Base-by-base conservation (phyloP, 2,329 filamentous ascomycete species). In the Diatrype stigma region DNA sequence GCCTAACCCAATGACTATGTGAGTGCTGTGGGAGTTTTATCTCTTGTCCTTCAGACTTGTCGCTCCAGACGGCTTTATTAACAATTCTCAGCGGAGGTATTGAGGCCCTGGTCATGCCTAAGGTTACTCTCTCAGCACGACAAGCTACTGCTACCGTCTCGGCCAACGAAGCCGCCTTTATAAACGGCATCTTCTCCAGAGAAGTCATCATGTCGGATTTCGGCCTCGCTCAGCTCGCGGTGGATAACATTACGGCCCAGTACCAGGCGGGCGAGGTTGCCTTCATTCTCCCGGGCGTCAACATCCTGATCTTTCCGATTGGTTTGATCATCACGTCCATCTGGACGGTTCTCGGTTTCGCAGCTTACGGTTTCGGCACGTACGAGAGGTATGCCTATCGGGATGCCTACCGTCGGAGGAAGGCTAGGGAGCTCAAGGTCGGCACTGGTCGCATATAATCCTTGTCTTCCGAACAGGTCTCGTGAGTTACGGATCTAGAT, bases 131-230 rank as follows among this genome's bases (percentile, higher is more conserved):
- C 45, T 78, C 79, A 12, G 86, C 78, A n/a, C 73, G 69, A 38
- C 80, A 78, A 1, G 74, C 89, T 51, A 78, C 72, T 60, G 86
- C 86, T 46, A 84, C 81, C 32, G 80, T 90, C 47, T 85, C 85
- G 10, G 78, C 81, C 53, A 84, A 86, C 67, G 84, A 89, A 65
- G 86, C 87, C 16, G 78, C 81, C 6, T 91, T 90, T 59, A 79
- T 90, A 37, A 80, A 79, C 14, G 87, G 87, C 47, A 79, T 87
- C 60, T 90, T 90, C 68, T 80, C 85, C 49, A 70, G 77, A 46
- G 72, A 79, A 50, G 71, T 80, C 14, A 66, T 82, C 61, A 67
- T 78, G 61, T 84, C 80, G 52, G 70, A 74, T 47, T 72, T 77
- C 35, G 65, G 70, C 42, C 58, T 70, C 46, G 81, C 81, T 22